Conservation (phyloP, 805 yeast species). For the Blastobotrys mokoenaii region DNA sequence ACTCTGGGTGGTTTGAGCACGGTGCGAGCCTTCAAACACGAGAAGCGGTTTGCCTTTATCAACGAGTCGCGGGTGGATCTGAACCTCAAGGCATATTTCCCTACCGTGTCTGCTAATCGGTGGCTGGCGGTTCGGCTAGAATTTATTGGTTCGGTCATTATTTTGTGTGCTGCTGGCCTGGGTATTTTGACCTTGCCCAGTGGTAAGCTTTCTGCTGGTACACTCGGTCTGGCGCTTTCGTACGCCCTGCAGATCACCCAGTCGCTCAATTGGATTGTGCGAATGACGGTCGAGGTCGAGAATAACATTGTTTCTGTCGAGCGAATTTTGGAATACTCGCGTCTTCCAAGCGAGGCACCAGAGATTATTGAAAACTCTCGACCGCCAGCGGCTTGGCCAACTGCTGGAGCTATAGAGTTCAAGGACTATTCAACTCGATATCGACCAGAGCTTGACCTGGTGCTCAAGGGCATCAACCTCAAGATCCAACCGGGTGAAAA, state of each 20-base stretch:
- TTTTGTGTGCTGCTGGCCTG: constrained; percentile 77
- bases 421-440: constrained; percentile 75
- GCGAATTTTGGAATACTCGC: constrained; percentile 81
- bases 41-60: constrained; percentile 49
- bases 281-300: constrained; percentile 98
- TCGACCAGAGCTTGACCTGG: constrained; percentile 72
- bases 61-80: constrained; percentile 57
- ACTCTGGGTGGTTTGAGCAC: constrained; percentile 72
- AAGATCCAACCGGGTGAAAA: constrained; percentile 68
- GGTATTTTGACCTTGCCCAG: constrained; percentile 53
- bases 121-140: constrained; percentile 97
- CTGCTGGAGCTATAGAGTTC: constrained; percentile 56
- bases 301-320: constrained; percentile 96
- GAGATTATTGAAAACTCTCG: constrained; percentile 51
- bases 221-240: constrained; percentile 87
- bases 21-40: constrained; percentile 65
- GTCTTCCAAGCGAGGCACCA: constrained; percentile 80
- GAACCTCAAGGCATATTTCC: constrained; percentile 88
- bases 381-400: constrained; percentile 72
- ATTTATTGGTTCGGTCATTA: constrained; percentile 80
- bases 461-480: constrained; percentile 58
- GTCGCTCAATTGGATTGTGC: constrained; percentile 91
- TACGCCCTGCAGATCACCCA: constrained; percentile 92
- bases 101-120: constrained; percentile 86
- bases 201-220: constrained; percentile 73